Conservation (phyloP, 2,329 filamentous ascomycete genomes). For the Aureobasidium zeae region DNA sequence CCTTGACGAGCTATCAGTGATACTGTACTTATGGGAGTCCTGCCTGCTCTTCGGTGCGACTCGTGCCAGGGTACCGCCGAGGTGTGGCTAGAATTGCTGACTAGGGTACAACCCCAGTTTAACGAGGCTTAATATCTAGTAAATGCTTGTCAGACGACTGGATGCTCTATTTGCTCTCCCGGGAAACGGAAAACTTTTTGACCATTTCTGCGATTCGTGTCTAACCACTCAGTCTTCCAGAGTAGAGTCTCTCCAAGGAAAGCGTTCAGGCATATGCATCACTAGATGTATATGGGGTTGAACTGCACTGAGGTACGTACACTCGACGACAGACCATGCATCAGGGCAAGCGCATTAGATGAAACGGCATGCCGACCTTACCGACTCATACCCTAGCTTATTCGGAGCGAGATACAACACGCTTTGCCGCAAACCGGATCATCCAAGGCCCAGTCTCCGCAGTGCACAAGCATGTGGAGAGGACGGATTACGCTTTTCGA, state of each 20-base stretch:
- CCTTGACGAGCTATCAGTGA: no score
- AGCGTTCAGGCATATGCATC: not conserved
- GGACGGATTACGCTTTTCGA: constrained; percentile 3
- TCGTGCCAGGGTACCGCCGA: constrained; percentile 10
- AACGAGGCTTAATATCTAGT: not conserved
- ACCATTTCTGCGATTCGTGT: no score
- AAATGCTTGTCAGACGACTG: not conserved
- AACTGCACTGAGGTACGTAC: constrained; percentile 2
- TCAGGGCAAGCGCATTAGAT: not conserved
- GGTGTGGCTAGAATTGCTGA: constrained; percentile 4
- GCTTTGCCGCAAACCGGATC: constrained; percentile 5
- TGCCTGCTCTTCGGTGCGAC: constrained; percentile 12
- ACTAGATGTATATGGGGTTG: no score
- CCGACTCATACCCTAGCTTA: constrained; percentile 4
- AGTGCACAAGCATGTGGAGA: constrained; percentile 9
- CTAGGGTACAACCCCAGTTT: not conserved
- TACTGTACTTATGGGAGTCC: no score
- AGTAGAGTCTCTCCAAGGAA: no score
- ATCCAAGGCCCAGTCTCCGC: constrained; percentile 3
- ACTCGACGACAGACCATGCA: not conserved
- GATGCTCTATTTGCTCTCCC: not conserved
- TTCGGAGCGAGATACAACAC: no score
- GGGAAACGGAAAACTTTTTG: no score
- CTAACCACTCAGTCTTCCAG: no score
- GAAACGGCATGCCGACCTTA: constrained; percentile 8